phyloP scores from a whole-genome alignment of 2,329 filamentous ascomycete genomes.

The Ascosphaera apis region DNA sequence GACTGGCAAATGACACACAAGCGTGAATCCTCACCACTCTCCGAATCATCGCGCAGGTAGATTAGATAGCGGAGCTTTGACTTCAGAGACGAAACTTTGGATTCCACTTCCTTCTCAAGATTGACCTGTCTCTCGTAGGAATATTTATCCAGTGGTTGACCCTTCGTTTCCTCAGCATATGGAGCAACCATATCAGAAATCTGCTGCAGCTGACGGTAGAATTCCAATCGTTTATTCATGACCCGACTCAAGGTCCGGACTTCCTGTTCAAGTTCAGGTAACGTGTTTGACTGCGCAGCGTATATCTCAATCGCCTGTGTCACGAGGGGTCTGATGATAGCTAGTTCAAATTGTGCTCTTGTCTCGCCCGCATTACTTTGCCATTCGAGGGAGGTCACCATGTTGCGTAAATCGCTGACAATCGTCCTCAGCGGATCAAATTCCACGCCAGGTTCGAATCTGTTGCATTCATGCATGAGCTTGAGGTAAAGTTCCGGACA shows the following conservation, averaged over 20 bases:
- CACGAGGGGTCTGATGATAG: constrained; percentile 41
- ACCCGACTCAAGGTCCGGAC: constrained; percentile 50
- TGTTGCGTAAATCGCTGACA: constrained; percentile 43
- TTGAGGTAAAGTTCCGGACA: constrained; percentile 40
- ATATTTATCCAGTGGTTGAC: constrained; percentile 30
- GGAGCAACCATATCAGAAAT: constrained; percentile 74
- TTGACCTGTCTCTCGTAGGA: constrained; percentile 21
- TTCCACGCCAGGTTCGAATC: constrained; percentile 21
- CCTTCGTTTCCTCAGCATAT: constrained; percentile 38
- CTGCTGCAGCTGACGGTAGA: constrained; percentile 70
- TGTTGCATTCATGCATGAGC: constrained; percentile 23
- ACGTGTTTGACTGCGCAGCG: constrained; percentile 28
- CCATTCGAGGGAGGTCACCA: constrained; percentile 36
- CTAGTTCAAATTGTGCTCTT: constrained; percentile 38
- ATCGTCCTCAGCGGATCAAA: constrained; percentile 46
- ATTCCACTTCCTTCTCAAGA: constrained; percentile 29
- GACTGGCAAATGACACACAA: constrained; percentile 74
- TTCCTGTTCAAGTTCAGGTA: constrained; percentile 35
- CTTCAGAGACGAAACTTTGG: constrained; percentile 37
- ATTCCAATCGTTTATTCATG: constrained; percentile 72
- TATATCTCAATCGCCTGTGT: constrained; percentile 31
- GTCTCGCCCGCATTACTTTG: constrained; percentile 29
- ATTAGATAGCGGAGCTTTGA: constrained; percentile 55
- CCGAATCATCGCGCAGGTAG: constrained; percentile 38
- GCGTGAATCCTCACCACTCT: constrained; percentile 34